Evolutionary conservation across 495 filamentous ascomycete genomes (phyloP).

Genomic region (Aspergillus nidulans): DNA sequence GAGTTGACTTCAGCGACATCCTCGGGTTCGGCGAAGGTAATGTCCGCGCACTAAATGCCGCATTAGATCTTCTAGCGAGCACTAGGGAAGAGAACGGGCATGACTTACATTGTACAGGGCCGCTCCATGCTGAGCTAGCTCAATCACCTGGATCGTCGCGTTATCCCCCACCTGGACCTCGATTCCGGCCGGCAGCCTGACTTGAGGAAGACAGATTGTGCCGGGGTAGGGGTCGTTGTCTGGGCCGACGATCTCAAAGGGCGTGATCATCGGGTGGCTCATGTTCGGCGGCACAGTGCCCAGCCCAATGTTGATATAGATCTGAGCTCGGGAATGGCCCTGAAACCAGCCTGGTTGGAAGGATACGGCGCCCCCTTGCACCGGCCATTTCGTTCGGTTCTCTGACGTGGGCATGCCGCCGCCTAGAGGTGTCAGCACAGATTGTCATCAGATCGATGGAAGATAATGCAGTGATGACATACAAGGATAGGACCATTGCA

Average conservation of each 20-base stretch:
- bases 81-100: neutral
- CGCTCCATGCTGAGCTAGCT: conserved; percentile 85
- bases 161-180: conserved; percentile 75
- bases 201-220: conserved; percentile 83
- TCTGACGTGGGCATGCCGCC: conserved; percentile 73
- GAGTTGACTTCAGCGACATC: conserved; percentile 69
- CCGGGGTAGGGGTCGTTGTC: conserved; percentile 77
- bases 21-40: conserved; percentile 70
- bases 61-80: conserved; percentile 13
- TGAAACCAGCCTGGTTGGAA: conserved; percentile 95
- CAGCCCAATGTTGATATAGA: conserved; percentile 93
- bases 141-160: conserved; percentile 92
- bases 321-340: conserved; percentile 76
- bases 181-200: conserved; percentile 74
- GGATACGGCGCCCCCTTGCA: conserved; percentile 76
- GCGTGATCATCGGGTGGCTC: conserved; percentile 75
- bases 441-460: neutral
- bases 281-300: conserved; percentile 83
- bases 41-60: conserved; percentile 75
- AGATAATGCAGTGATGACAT: conserved; percentile 26
- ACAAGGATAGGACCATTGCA: conserved; percentile 99
- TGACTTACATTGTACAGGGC: conserved; percentile 80
- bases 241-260: conserved; percentile 85
- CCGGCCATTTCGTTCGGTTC: conserved; percentile 91
- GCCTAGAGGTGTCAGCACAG: conserved; percentile 49